Conservation (phyloP, 176 grass and related monocot species). For the Eleusine indica region DNA sequence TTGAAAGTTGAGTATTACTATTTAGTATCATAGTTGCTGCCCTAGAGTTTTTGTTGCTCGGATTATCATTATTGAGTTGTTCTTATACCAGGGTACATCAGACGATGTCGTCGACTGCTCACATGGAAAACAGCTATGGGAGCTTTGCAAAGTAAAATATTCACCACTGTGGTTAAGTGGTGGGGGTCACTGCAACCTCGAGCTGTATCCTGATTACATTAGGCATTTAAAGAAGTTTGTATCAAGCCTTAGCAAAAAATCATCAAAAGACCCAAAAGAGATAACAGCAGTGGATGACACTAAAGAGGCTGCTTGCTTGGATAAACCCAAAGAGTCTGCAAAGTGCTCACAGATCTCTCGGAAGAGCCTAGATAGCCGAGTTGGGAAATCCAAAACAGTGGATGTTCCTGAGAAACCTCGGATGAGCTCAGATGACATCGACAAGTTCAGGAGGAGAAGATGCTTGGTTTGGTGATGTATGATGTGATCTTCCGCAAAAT, state of each 20-base stretch:
- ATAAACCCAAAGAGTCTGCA: conserved; percentile 45
- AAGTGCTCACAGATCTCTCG: conserved; percentile 72
- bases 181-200: conserved; percentile 97
- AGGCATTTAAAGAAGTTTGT: conserved; percentile 84
- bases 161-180: conserved; percentile 85
- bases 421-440: conserved; percentile 88
- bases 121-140: conserved; percentile 94
- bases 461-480: conserved; percentile 78
- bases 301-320: conserved; percentile 39
- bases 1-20: conserved; percentile 16
- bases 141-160: conserved; percentile 96
- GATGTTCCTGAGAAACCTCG: conserved; percentile 80
- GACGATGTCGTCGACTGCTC: conserved; percentile 96
- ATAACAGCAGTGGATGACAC: conserved; percentile 20
- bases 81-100: conserved; percentile 76
- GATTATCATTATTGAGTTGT: conserved; percentile 32
- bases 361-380: conserved; percentile 87
- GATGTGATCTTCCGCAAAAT: neutral
- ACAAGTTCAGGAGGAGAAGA: conserved; percentile 79
- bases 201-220: conserved; percentile 89
- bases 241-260: conserved; percentile 54
- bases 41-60: conserved; percentile 11
- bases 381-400: conserved; percentile 75
- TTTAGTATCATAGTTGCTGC: conserved; percentile 8
- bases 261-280: conserved; percentile 53